Evolutionary conservation across 2,329 filamentous ascomycete genomes (phyloP), one percentile per base, ranked within the genome.

Genomic region (Phialophora verrucosa): DNA sequence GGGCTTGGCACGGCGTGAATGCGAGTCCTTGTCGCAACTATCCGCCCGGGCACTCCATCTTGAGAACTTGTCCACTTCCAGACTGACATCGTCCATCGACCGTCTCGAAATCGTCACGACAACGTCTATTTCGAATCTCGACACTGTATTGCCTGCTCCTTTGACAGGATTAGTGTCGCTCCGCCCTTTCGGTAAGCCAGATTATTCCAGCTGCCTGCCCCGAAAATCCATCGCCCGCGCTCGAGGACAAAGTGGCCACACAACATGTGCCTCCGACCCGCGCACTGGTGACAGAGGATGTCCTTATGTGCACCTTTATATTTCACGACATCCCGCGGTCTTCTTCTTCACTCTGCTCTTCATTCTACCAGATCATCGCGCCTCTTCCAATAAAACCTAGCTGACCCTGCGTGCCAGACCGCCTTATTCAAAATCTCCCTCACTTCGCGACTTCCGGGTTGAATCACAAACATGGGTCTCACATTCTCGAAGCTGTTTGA

Each of bases 401-500:
- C 71, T 72, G 58, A 72, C 71, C 20, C 44, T 35, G 38, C 32
- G 54, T 57, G 50, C 12, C 62, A 82, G 80, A 73, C 78, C 68
- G 73, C 76, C 12, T 76, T 75, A n/a, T 80, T 80, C 69, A 75
- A 75, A 47, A 67, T 73, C 56, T 61, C 60, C 67, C 50, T 57
- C 66, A 54, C 31, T 59, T 42, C 35, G 44, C 57, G 35, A 71
- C 67, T 65, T 65, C 59, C 70, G 68, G 70, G 72, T 73, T 73
- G 73, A 77, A 78, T 78, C 76, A 76, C 78, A 79, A 93, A 83
- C 83, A 99, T 99, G 95, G 95, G 95, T 96, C 88, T 98, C 83
- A 89, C 91, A 80, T 92, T 98, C 84, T 98, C 93, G 77, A 97
- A 95, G 88, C 82, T 98, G 79, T 95, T 98, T 82, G 92, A 96